Evolutionary conservation across 148 eudicot genomes (phyloP).

Genomic region (Cornus controversa): DNA sequence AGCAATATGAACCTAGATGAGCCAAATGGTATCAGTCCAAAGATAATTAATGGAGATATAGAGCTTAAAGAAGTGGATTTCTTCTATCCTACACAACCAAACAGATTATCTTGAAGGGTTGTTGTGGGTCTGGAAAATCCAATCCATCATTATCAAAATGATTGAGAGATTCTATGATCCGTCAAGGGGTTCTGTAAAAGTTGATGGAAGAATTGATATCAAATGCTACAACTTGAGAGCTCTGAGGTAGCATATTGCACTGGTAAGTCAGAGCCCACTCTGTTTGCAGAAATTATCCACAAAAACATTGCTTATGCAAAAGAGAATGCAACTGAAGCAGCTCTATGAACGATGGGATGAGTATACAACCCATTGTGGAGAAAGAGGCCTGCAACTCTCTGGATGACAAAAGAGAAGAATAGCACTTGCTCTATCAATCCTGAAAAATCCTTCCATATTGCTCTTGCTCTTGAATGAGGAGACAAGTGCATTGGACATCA

Average conservation of each 20-base stretch:
- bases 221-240: constrained; percentile 29
- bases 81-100: constrained; percentile 22
- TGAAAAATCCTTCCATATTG: constrained; percentile 41
- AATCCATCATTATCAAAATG: constrained; percentile 26
- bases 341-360: constrained; percentile 42
- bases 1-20: constrained; percentile 9
- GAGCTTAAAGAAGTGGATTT: constrained; percentile 25
- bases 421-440: constrained; percentile 40
- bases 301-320: constrained; percentile 44
- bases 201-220: constrained; percentile 37
- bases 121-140: constrained; percentile 30
- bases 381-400: constrained; percentile 42
- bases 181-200: constrained; percentile 13
- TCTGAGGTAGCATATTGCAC: constrained; percentile 33
- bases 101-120: constrained; percentile 12
- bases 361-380: constrained; percentile 41
- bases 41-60: constrained; percentile 16
- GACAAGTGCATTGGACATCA: constrained; percentile 39
- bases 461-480: constrained; percentile 50
- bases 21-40: constrained; percentile 1
- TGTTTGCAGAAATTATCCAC: constrained; percentile 38
- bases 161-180: constrained; percentile 34
- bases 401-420: constrained; percentile 49
- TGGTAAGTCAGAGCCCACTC: constrained; percentile 42
- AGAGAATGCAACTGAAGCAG: constrained; percentile 33